Evolutionary conservation across 1,284 basidiomycete species (phyloP).

Genomic region (Volvariella surrecta): DNA sequence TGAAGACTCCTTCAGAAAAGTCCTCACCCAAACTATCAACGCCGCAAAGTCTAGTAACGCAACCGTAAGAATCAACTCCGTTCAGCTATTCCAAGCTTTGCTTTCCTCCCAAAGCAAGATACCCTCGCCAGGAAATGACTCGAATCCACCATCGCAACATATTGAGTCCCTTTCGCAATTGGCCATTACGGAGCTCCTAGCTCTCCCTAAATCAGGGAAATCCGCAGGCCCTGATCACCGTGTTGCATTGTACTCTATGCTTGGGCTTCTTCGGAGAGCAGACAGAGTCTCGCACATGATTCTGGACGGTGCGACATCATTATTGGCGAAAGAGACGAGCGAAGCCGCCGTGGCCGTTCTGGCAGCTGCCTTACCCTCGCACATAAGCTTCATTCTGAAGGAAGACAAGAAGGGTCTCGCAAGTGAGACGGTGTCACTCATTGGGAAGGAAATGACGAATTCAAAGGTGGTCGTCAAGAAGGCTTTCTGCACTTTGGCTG

Average conservation of each 20-base stretch:
- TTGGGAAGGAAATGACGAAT: slow-evolving; percentile 65
- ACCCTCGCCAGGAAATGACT: slow-evolving; percentile 19
- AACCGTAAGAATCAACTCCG: slow-evolving; percentile 49
- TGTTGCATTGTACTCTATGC: slow-evolving; percentile 73
- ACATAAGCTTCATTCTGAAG: slow-evolving; percentile 51
- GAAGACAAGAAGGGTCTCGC: slow-evolving; percentile 6
- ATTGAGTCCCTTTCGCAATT: slow-evolving; percentile 22
- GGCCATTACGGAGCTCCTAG: slow-evolving; percentile 57
- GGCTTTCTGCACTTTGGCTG: slow-evolving; percentile 44
- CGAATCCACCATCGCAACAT: slow-evolving; percentile 5
- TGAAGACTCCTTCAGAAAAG: slow-evolving; percentile 45
- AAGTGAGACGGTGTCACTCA: slow-evolving; percentile 26
- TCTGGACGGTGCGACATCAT: slow-evolving; percentile 42
- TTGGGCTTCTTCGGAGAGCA: slow-evolving; percentile 47
- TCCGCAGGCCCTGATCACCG: slow-evolving; percentile 83
- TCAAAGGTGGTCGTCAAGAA: slow-evolving; percentile 45
- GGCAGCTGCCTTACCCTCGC: slow-evolving; percentile 43
- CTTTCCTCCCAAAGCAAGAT: slow-evolving; percentile 16
- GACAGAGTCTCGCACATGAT: slow-evolving; percentile 42
- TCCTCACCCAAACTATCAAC: slow-evolving; percentile 61
- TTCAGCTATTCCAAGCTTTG: slow-evolving; percentile 55
- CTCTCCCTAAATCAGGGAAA: slow-evolving; percentile 74
- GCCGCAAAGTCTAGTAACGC: slow-evolving; percentile 75
- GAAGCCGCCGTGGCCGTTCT: slow-evolving; percentile 56
- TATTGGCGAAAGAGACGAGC: slow-evolving; percentile 75